Evolutionary conservation across 1,284 basidiomycete species (phyloP).

Genomic region (Trametes versicolor): DNA sequence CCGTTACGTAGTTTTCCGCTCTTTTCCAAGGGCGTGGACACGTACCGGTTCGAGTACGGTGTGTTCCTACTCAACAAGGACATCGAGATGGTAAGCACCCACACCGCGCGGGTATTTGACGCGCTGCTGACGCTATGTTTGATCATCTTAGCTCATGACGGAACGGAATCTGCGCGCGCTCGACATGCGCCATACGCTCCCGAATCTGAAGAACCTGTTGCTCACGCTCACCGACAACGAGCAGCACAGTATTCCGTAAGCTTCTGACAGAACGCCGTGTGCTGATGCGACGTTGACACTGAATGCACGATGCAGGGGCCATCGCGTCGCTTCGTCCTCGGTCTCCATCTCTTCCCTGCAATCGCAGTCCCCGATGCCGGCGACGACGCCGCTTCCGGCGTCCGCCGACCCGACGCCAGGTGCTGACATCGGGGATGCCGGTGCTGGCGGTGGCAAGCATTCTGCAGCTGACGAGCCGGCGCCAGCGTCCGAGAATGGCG

Average conservation of each 20-base stretch:
- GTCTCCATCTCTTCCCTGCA: conserved; percentile 40
- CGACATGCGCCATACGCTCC: conserved; percentile 95
- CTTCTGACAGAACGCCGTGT: conserved; percentile 1
- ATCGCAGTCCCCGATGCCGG: conserved; percentile 43
- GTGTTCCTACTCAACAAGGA: conserved; percentile 98
- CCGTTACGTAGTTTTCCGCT: conserved; percentile 82
- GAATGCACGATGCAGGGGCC: conserved; percentile 23
- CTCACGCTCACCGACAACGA: conserved; percentile 85
- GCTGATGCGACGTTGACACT: conserved; percentile 12
- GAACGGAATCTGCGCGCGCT: conserved; percentile 87
- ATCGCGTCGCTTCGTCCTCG: conserved; percentile 37
- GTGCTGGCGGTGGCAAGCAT: conserved; percentile 10
- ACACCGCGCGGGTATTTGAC: conserved; percentile 16
- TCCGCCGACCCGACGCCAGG: conserved; percentile 25
- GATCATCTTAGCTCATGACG: conserved; percentile 78
- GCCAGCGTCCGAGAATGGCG: conserved; percentile 13
- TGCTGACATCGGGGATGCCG: conserved; percentile 16
- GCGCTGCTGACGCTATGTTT: conserved; percentile 23
- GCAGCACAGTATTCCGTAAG: conserved; percentile 57
- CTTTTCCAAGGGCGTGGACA: conserved; percentile 93
- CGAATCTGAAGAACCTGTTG: conserved; percentile 94
- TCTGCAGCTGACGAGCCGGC: conserved; percentile 1
- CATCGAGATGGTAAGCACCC: conserved; percentile 86
- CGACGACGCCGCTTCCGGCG: conserved; percentile 34
- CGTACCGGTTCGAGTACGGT: conserved; percentile 97